Conservation (phyloP, 2,329 filamentous ascomycete species). For the Ceratocystis variospora region DNA sequence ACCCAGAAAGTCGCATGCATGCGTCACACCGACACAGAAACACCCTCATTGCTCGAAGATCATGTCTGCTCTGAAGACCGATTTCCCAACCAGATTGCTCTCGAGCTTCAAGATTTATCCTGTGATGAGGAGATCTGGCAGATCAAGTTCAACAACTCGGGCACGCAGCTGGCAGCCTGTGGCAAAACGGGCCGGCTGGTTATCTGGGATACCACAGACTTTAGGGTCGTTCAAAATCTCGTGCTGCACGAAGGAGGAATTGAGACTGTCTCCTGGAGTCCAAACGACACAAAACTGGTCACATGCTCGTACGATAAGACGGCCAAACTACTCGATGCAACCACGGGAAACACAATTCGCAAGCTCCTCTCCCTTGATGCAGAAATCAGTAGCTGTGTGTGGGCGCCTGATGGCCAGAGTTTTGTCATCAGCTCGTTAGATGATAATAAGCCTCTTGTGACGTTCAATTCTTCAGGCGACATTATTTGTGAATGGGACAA, state of each 20-base stretch:
- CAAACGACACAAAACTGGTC: conserved; percentile 73
- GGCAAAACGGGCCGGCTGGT: conserved; percentile 61
- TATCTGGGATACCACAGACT: conserved; percentile 67
- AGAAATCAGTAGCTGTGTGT: conserved; percentile 79
- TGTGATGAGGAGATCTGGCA: conserved; percentile 85
- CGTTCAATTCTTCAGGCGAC: conserved; percentile 54
- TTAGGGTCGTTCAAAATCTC: conserved; percentile 47
- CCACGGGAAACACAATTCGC: conserved; percentile 39
- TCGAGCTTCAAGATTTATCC: conserved; percentile 55
- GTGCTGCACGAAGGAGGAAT: conserved; percentile 56
- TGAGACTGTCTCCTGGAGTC: conserved; percentile 78
- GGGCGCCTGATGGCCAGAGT: conserved; percentile 61
- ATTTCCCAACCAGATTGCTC: conserved; percentile 60
- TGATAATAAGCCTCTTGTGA: conserved; percentile 48
- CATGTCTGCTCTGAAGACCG: conserved; percentile 67
- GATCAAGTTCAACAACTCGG: conserved; percentile 78
- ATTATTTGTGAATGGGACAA: conserved; percentile 52
- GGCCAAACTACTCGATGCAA: conserved; percentile 61
- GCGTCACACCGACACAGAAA: conserved; percentile 68
- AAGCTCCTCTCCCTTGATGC: conserved; percentile 56
- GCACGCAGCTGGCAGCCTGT: conserved; percentile 66
- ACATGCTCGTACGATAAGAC: conserved; percentile 65
- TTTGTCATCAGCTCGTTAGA: conserved; percentile 74
- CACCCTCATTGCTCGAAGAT: conserved; percentile 79
- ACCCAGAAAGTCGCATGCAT: conserved; percentile 70